Percentiles rank a stretch among this genome's conserved stretches.
These are phyloP conservation scores for Ganoderma sinense DNA, from an alignment of 1,284 basidiomycete genomes.

Conservation along the genomic window DNA sequence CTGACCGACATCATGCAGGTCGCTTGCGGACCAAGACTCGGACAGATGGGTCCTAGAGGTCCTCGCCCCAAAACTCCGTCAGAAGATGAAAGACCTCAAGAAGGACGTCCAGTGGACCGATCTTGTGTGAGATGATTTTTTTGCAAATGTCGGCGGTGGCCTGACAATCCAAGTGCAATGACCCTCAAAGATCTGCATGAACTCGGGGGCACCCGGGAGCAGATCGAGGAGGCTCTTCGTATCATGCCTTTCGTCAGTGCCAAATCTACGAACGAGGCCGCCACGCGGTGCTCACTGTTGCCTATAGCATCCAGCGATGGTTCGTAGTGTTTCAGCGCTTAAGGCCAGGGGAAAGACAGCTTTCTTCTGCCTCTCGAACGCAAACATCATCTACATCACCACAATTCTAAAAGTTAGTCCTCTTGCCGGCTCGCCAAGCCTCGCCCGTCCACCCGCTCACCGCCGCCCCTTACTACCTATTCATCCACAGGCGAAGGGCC, in stretches of 20 bases:
- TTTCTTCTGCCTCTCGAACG: constrained; percentile 93
- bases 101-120: constrained; percentile 90
- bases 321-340: constrained; percentile 82
- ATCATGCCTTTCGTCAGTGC: constrained; percentile 87
- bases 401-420: constrained; percentile 82
- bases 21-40: constrained; percentile 94
- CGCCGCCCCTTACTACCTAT: background rate
- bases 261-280: background rate
- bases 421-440: background rate
- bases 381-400: constrained; percentile 91
- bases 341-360: constrained; percentile 77
- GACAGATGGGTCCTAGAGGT: constrained; percentile 98
- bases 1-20: constrained; percentile 54
- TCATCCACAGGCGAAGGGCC: constrained; percentile 70
- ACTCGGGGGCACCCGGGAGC: constrained; percentile 71
- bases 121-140: constrained; percentile 74
- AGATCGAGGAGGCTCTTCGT: constrained; percentile 82
- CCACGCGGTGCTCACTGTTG: background rate
- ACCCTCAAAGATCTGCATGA: constrained; percentile 76
- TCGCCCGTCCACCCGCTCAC: background rate
- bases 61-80: constrained; percentile 84
- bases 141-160: background rate
- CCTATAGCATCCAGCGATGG: constrained; percentile 93
- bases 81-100: constrained; percentile 82
- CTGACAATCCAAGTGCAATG: constrained; percentile 55